A percentile compares a stretch with the other conserved stretches of the same genome.
These are phyloP conservation scores for Arthrobotrys entomopaga DNA, from an alignment of 2,329 filamentous ascomycete genomes.

Conservation along the genomic window DNA sequence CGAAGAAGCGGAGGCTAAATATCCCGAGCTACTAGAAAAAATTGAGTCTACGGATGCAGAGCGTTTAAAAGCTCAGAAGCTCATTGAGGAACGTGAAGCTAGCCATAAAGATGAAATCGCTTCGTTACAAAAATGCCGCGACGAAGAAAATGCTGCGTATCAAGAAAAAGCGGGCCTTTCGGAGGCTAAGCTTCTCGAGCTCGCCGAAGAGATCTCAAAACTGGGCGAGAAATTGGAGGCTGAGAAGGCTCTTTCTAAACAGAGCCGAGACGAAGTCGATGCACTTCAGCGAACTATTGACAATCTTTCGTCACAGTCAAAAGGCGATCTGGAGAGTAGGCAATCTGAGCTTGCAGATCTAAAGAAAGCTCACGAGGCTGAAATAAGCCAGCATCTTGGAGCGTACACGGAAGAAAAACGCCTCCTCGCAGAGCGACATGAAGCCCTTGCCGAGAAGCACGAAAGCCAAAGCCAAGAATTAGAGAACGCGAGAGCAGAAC, in stretches of 20 bases:
- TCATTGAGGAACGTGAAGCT: slow-evolving; percentile 11
- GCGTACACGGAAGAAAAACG: slow-evolving; percentile 47
- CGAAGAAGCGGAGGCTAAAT: slow-evolving; percentile 15
- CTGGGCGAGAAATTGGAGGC: slow-evolving; percentile 30
- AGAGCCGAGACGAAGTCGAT: slow-evolving; percentile 26
- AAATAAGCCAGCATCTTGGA: slow-evolving; percentile 36
- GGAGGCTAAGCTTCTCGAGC: slow-evolving; percentile 24
- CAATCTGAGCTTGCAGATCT: slow-evolving; percentile 36
- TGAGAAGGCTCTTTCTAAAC: slow-evolving; percentile 38
- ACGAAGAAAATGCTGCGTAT: slow-evolving; percentile 18
- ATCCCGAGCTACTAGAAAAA: slow-evolving; percentile 13
- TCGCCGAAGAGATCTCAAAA: slow-evolving; percentile 38
- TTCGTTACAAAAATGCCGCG: slow-evolving; percentile 9
- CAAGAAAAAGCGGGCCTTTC: slow-evolving; percentile 25
- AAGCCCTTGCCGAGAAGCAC: slow-evolving; percentile 38
- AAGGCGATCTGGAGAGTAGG: slow-evolving; percentile 42
- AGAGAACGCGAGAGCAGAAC: slow-evolving; percentile 20
- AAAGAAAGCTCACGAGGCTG: slow-evolving; percentile 42
- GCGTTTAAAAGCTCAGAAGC: slow-evolving; percentile 8
- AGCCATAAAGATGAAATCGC: slow-evolving; percentile 20
- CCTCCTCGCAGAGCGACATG: slow-evolving; percentile 36
- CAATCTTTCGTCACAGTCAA: slow-evolving; percentile 46
- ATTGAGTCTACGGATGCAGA: slow-evolving; percentile 15
- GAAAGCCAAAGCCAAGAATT: slow-evolving; percentile 38
- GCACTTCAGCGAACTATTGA: slow-evolving; percentile 31